Base-by-base conservation (phyloP, 2,329 filamentous ascomycete species). In the Hansfordia pulvinata region DNA sequence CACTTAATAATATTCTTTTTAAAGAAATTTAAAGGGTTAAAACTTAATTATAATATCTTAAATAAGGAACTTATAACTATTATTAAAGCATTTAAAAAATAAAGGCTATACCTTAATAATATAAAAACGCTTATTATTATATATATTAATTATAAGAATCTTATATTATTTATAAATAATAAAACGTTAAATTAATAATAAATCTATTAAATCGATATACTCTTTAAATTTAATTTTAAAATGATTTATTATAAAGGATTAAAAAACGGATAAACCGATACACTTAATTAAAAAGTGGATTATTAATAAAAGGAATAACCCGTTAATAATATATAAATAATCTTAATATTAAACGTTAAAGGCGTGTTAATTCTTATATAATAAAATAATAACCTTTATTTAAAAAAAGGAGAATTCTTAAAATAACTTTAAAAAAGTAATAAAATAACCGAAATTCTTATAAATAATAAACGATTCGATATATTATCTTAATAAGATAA, bases 21-120 rank as follows among this genome's bases (percentile, higher is more conserved):
- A 3, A 28, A 28, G 28, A 41, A 36, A 11, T 18, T 39, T 6
- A 21, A 11, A 2, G 22, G 20, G 25, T 19, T 29, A 1, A 32
- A 39, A 20, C 21, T 27, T 10, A 53, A 52, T 30, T 53, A 53
- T 30, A 20, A 46, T 10, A 50, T 50, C 8, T 37, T 53, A 25
- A 33, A 54, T 26, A 50, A 53, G 27, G 47, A 53, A 36, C 35
- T 56, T 1, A 23, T 54, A 4, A 45, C 46, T 3, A 46, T 55
- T 17, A 28, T 54, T 10, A n/a, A 26, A 10, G n/a, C 19, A 2
- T 35, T 42, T n/a, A 20, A 38, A 20, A 30, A 43, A 26, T 49
- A 32, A 37, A 17, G 36, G 23, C 14, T 16, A 8, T 27, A 46
- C n/a, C 28, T 45, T 4, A 24, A 35, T 29, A 29, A 32, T n/a